These are phyloP conservation scores for Leptodontidium sp. DNA, from an alignment of 2,329 filamentous ascomycete species.

Conservation along the genomic window DNA sequence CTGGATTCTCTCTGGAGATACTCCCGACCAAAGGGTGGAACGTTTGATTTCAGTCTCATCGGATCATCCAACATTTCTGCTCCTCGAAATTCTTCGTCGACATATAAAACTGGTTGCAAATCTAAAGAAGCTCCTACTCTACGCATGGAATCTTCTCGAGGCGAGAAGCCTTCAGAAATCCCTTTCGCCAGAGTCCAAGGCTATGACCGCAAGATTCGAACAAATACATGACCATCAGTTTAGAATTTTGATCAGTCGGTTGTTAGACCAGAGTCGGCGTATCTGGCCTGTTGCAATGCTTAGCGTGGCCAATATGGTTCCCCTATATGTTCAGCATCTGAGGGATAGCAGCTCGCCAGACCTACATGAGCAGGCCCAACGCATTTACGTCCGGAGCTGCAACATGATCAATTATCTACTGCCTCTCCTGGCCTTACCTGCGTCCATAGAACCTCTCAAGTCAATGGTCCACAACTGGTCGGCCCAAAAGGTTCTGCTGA, in stretches of 20 bases:
- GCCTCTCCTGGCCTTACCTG: slow-evolving; percentile 48
- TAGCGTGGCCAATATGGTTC: slow-evolving; percentile 39
- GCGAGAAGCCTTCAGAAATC: slow-evolving; percentile 14
- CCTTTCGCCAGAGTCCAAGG: slow-evolving; percentile 5
- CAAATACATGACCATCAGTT: slow-evolving; percentile 34
- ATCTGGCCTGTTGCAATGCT: slow-evolving; percentile 42
- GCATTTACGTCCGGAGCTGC: slow-evolving; percentile 38
- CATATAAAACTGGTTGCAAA: slow-evolving; percentile 35
- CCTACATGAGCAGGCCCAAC: slow-evolving; percentile 19
- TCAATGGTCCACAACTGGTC: slow-evolving; percentile 62
- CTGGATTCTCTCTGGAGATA: slow-evolving; percentile 38
- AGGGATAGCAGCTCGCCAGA: slow-evolving; percentile 16
- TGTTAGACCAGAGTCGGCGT: slow-evolving; percentile 43
- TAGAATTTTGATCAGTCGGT: slow-evolving; percentile 32
- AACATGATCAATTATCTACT: slow-evolving; percentile 54
- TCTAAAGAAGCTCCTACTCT: slow-evolving; percentile 25
- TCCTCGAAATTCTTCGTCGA: slow-evolving; percentile 40
- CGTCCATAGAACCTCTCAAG: slow-evolving; percentile 46
- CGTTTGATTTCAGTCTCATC: slow-evolving; percentile 35
- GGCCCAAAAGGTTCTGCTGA: slow-evolving; percentile 62
- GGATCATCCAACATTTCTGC: slow-evolving; percentile 39
- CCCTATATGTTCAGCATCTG: slow-evolving; percentile 33
- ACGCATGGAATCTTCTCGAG: slow-evolving; percentile 24
- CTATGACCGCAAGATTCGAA: neutral
- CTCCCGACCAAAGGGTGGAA: slow-evolving; percentile 36